Evolutionary conservation across 2,329 filamentous ascomycete genomes (phyloP).

Genomic region (Pseudogymnoascus sp.): DNA sequence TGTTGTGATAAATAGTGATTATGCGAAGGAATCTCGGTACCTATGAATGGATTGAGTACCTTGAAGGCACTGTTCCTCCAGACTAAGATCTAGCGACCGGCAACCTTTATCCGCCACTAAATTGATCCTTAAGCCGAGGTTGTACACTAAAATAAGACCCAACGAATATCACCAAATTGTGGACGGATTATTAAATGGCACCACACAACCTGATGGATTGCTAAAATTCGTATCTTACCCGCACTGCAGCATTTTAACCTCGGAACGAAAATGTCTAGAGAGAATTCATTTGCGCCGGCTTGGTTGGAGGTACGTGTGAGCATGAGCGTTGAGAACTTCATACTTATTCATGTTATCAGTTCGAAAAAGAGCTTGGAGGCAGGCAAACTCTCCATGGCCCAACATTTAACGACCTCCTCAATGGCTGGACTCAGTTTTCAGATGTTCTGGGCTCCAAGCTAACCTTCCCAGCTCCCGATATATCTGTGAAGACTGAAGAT

Average conservation of each 20-base stretch:
- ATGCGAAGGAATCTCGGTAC: background rate
- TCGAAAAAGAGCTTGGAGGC: slow-evolving; percentile 16
- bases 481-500: slow-evolving; percentile 28
- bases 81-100: slow-evolving; percentile 14
- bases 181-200: too few species aligned
- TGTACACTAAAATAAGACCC: too few species aligned
- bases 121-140: too few species aligned
- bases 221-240: slow-evolving; percentile 4
- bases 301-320: slow-evolving; percentile 12
- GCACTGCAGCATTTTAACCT: slow-evolving; percentile 15
- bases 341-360: slow-evolving; percentile 10
- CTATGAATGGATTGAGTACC: background rate
- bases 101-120: slow-evolving; percentile 13
- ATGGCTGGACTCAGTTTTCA: too few species aligned
- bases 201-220: too few species aligned
- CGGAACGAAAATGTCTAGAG: too few species aligned
- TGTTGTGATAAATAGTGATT: background rate
- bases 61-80: slow-evolving; percentile 7
- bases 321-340: too few species aligned
- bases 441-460: slow-evolving; percentile 12
- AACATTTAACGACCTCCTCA: too few species aligned
- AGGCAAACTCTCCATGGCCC: slow-evolving; percentile 13
- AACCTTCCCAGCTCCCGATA: slow-evolving; percentile 26
- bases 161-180: too few species aligned
- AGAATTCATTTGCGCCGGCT: too few species aligned